These are phyloP conservation scores for Saccharomycopsis oosterbeekiorum DNA, from an alignment of 805 yeast genomes.

Conservation along the genomic window DNA sequence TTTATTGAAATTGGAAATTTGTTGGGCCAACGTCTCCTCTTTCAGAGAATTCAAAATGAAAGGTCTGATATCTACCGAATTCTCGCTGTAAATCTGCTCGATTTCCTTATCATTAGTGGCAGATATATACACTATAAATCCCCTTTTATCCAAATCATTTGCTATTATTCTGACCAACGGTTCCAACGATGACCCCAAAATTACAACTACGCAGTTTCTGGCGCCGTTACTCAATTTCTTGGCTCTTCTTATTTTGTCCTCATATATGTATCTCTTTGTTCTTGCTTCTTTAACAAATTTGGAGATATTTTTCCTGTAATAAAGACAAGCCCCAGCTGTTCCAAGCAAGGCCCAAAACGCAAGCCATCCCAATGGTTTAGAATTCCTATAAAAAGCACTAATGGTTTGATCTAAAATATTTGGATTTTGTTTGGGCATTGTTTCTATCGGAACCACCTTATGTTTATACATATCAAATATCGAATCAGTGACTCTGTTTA, in stretches of 20 bases:
- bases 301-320: background rate
- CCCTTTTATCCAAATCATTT: slow-evolving; percentile 64
- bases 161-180: slow-evolving; percentile 63
- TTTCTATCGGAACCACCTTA: background rate
- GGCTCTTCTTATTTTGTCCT: slow-evolving; percentile 40
- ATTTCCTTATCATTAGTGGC: slow-evolving; percentile 29
- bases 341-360: slow-evolving; percentile 9
- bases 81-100: slow-evolving; percentile 43
- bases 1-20: slow-evolving; percentile 39
- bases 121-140: slow-evolving; percentile 73
- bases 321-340: slow-evolving; percentile 8
- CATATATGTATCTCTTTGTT: slow-evolving; percentile 14
- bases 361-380: slow-evolving; percentile 2
- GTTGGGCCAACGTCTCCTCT: slow-evolving; percentile 33
- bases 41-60: slow-evolving; percentile 42
- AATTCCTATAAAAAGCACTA: background rate
- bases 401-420: background rate
- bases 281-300: slow-evolving; percentile 3
- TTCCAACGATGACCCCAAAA: slow-evolving; percentile 70
- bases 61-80: slow-evolving; percentile 61
- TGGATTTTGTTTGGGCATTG: background rate
- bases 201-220: slow-evolving; percentile 61
- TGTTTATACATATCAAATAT: slow-evolving; percentile 7
- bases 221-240: slow-evolving; percentile 58
- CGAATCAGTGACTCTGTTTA: slow-evolving; percentile 9